Evolutionary conservation across 2,329 filamentous ascomycete species (phyloP).

Genomic region (Amylocarpus encephaloides): DNA sequence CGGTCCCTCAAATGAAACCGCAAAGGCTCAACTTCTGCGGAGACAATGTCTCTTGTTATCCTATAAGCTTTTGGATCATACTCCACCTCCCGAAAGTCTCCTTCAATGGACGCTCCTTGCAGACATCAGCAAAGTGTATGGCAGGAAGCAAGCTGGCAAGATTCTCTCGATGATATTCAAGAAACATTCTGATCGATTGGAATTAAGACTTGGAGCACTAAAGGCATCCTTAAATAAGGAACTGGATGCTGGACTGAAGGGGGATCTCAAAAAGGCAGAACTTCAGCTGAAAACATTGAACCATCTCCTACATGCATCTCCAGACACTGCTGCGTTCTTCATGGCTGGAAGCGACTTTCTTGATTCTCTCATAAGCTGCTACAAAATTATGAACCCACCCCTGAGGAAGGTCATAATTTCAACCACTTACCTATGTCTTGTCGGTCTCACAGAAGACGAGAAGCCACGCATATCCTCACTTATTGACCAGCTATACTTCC

Average conservation of each 20-base stretch:
- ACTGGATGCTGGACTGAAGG: slow-evolving; percentile 55
- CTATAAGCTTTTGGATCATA: slow-evolving; percentile 46
- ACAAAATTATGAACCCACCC: slow-evolving; percentile 55
- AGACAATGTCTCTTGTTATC: slow-evolving; percentile 60
- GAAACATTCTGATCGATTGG: slow-evolving; percentile 42
- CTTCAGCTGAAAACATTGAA: slow-evolving; percentile 52
- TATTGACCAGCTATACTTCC: slow-evolving; percentile 74
- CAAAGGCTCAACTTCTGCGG: slow-evolving; percentile 45
- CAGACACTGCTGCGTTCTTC: slow-evolving; percentile 54
- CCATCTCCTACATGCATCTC: slow-evolving; percentile 55
- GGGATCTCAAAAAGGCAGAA: slow-evolving; percentile 50
- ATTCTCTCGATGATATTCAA: slow-evolving; percentile 46
- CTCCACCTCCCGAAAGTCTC: slow-evolving; percentile 41
- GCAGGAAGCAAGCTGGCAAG: slow-evolving; percentile 52
- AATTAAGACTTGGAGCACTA: slow-evolving; percentile 48
- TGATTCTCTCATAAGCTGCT: slow-evolving; percentile 65
- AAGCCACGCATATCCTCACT: slow-evolving; percentile 68
- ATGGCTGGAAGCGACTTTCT: slow-evolving; percentile 83
- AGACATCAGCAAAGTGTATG: slow-evolving; percentile 61
- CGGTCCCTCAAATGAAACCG: background rate
- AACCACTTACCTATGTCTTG: slow-evolving; percentile 67
- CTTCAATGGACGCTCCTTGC: slow-evolving; percentile 62
- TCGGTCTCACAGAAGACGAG: slow-evolving; percentile 60
- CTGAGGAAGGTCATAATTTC: slow-evolving; percentile 64
- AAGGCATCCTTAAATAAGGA: slow-evolving; percentile 57